Percentiles rank a stretch among this genome's conserved stretches.
These are phyloP conservation scores for Nelumbo lutea DNA, from an alignment of 164 flowering plant species.

Conservation along the genomic window DNA sequence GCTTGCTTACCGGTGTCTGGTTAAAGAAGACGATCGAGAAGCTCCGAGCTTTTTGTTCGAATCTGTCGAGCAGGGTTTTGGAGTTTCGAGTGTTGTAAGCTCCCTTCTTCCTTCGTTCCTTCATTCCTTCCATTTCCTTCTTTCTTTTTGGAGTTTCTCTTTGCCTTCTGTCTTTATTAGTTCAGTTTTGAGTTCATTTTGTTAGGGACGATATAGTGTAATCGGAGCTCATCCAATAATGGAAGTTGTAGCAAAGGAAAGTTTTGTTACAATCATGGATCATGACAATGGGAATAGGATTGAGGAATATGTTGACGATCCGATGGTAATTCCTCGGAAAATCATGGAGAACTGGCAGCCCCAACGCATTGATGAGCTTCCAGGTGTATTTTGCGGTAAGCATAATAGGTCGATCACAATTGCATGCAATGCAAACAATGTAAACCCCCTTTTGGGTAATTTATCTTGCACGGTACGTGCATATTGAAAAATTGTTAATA, in stretches of 20 bases:
- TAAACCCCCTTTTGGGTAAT: too few relatives aligned
- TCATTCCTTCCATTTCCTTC: background rate
- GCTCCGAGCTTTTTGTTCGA: slow-evolving; percentile 84
- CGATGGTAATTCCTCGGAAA: slow-evolving; percentile 55
- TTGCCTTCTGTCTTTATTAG: background rate
- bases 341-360: slow-evolving; percentile 70
- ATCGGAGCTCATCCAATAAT: slow-evolving; percentile 82
- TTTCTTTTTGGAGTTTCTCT: background rate
- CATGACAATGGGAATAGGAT: slow-evolving; percentile 52
- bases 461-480: too few relatives aligned
- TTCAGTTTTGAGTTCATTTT: slow-evolving; percentile 14
- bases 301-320: slow-evolving; percentile 72
- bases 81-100: slow-evolving; percentile 49
- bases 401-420: background rate
- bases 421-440: background rate
- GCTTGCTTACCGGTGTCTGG: slow-evolving; percentile 81
- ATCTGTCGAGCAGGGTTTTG: slow-evolving; percentile 66
- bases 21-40: slow-evolving; percentile 71
- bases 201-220: slow-evolving; percentile 80
- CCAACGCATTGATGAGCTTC: slow-evolving; percentile 66
- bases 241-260: slow-evolving; percentile 79
- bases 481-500: too few relatives aligned
- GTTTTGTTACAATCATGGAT: slow-evolving; percentile 67
- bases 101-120: background rate
- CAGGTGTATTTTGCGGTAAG: slow-evolving; percentile 77